Base-by-base conservation (phyloP, 2,329 filamentous ascomycete species). In the Ophiostoma quercus region DNA sequence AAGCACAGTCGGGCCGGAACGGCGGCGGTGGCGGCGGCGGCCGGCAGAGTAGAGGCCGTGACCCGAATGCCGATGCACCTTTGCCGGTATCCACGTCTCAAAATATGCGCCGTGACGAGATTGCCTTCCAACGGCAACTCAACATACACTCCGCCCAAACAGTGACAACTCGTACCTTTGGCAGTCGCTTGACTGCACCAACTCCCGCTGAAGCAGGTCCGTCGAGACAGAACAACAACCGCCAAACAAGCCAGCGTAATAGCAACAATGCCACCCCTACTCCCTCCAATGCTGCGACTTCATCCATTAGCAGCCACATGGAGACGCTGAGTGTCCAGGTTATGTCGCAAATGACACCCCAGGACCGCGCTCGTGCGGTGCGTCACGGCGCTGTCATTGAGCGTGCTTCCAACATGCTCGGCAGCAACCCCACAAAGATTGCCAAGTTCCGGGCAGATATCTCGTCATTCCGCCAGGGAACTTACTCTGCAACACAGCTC, bases 51-150 rank as follows among this genome's bases (percentile, higher is more conserved):
- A 85, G 92, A 74, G 94, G 93, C 32, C 87, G 93, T 62, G 93
- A 97, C 78, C 93, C 94, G 1, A 97, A 96, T 78, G 85, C 91
- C 0, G 94, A 97, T 74, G 63, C 67, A 43, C 84, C 91, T 25
- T 80, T 94, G 32, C 91, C 92, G 3, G 82, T 86, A 6, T 91
- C 90, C 41, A 92, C 91, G 69, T 90, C 91, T 1, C 92, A 95
- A 74, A 89, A 92, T 1, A 78, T 97, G 76, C 87, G 91, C 67
- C 84, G 95, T 76, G 95, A 96, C 73, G 92, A 98, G 79, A 81
- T 97, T 68, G 94, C 95, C 2, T 96, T 92, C 78, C 94, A 98
- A 76, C 85, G 95, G 67, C 92, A 96, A 76, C 88, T 96, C 84
- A 94, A 93, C 57, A 92, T 98, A 67, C 93, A 96, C 75, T 94